Base-by-base conservation (phyloP, 768 basidiomycete genomes). In the Russula sp. region DNA sequence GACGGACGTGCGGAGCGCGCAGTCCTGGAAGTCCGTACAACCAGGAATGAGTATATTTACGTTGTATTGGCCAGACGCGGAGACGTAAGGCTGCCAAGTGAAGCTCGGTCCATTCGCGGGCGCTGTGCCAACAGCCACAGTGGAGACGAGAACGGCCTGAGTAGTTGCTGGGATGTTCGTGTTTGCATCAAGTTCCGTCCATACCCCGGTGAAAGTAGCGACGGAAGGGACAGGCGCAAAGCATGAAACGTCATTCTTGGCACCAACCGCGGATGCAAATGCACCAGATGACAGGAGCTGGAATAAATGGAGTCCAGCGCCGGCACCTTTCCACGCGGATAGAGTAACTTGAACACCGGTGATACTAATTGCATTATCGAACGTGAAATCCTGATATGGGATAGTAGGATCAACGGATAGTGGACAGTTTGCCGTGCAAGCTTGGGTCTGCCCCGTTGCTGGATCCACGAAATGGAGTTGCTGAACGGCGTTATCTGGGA, bases 321-420 rank as follows among this genome's bases (percentile, higher is more conserved):
- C 83, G 9, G 78, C 74, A 42, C 94, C 96, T 50, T 77, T 80
- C 81, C 88, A 96, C 52, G 79, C 76, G 8, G 87, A 84, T 20
- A 98, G 78, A 59, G 85, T 88, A 70, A 99, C 78, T 73, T 95
- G 88, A 65, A 97, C 84, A 55, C 97, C 97, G 6, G 94, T 97
- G 68, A 98, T 82, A n/a, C 79, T 75, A 39, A 83, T 71, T 8
- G 73, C 72, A 32, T 71, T 72, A 55, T 79, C 74, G 73, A 98
- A 98, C 47, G 97, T 76, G 76, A 97, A 99, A 74, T 99, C 97
- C 73, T 98, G 94, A 72, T 93, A 98, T 1, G 84, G 80, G 61
- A 98, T 75, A 11, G 84, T 80, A 3, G 89, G 73, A 72, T 97
- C 84, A 50, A 85, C 85, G 5, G 84, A 84, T 45, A 99, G 79